Conservation (phyloP, 805 yeast species). For the Kodamaea nitidulidarum region DNA sequence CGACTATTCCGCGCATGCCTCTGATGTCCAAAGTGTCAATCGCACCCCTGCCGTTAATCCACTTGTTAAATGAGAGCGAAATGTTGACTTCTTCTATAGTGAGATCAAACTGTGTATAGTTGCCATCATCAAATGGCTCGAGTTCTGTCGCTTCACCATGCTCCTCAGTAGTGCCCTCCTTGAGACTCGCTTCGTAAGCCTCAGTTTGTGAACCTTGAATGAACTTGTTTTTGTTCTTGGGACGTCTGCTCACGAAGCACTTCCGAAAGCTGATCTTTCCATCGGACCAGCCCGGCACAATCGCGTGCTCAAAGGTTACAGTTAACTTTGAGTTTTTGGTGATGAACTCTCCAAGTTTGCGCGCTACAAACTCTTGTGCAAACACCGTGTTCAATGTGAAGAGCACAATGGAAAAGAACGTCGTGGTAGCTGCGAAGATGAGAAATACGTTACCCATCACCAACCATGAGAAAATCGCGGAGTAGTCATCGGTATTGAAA, state of each 20-base stretch:
- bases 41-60: constrained; percentile 89
- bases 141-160: constrained; percentile 12
- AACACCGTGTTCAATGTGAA: constrained; percentile 77
- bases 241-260: constrained; percentile 83
- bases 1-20: constrained; percentile 90
- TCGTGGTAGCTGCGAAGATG: constrained; percentile 84
- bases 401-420: constrained; percentile 78
- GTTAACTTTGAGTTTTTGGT: constrained; percentile 79
- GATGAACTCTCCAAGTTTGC: constrained; percentile 72
- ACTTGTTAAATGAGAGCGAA: constrained; percentile 74
- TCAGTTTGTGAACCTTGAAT: constrained; percentile 70
- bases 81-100: constrained; percentile 83
- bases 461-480: constrained; percentile 89
- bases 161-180: constrained; percentile 7
- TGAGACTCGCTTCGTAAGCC: constrained; percentile 56
- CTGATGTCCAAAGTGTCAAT: constrained; percentile 68
- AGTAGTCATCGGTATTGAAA: constrained; percentile 85
- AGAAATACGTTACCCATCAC: constrained; percentile 81
- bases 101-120: constrained; percentile 91
- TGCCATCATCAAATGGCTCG: constrained; percentile 72
- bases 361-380: constrained; percentile 85
- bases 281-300: constrained; percentile 89
- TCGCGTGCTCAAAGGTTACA: constrained; percentile 88
- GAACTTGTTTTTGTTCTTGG: constrained; percentile 52
- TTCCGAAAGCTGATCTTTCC: constrained; percentile 81